Evolutionary conservation across 345 rosid species (phyloP).

Genomic region (Odontarrhena argentea): DNA sequence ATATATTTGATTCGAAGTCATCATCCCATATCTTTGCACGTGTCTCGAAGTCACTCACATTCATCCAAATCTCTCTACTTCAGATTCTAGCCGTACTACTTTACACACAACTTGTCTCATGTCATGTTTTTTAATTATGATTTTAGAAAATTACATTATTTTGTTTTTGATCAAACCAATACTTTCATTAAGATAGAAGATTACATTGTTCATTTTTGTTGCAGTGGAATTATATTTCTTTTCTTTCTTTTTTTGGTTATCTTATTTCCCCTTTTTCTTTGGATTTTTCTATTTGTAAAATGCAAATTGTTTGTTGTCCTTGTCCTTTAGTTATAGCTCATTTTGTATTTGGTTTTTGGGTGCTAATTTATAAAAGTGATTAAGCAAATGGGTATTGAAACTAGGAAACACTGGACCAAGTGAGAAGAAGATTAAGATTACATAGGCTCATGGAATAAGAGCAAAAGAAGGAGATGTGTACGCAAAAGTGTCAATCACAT

Average conservation of each 20-base stretch:
- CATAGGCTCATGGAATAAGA: conserved; percentile 35
- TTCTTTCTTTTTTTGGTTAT: no score
- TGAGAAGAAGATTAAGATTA: conserved; percentile 32
- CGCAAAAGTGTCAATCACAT: conserved; percentile 27
- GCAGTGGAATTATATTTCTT: not conserved
- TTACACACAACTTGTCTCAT: conserved; percentile 34
- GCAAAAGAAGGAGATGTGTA: conserved; percentile 26
- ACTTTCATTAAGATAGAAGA: no score
- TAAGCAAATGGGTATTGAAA: not conserved
- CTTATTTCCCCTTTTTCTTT: not conserved
- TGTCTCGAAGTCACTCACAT: conserved; percentile 31
- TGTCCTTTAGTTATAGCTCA: not conserved
- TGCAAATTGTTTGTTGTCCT: conserved; percentile 23
- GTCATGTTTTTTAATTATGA: conserved; percentile 31
- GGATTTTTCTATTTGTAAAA: not conserved
- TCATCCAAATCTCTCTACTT: conserved; percentile 29
- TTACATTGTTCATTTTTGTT: conserved; percentile 3
- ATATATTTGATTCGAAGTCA: conserved; percentile 35
- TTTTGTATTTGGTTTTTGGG: not conserved
- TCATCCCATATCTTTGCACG: conserved; percentile 41
- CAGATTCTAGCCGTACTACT: conserved; percentile 38
- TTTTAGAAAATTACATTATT: not conserved
- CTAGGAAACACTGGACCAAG: not conserved
- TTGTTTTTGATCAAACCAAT: no score
- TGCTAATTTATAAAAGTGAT: not conserved